phyloP scores from a whole-genome alignment of 2,329 filamentous ascomycete genomes.

The Penicillium frequentans region DNA sequence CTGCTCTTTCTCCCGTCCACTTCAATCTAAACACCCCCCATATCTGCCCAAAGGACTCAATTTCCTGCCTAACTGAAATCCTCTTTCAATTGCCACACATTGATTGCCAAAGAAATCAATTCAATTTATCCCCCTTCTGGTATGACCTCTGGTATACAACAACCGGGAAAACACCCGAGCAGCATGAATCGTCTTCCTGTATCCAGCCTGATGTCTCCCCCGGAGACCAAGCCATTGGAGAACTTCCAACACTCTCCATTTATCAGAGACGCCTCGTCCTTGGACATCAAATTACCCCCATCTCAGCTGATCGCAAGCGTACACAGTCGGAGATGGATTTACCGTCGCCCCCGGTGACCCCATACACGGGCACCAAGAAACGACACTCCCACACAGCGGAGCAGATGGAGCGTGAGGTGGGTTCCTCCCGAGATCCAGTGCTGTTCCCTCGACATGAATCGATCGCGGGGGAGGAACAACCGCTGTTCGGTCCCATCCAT shows the following conservation, averaged over 20 bases:
- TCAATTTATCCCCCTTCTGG: slow-evolving; percentile 1
- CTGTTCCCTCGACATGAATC: slow-evolving; percentile 44
- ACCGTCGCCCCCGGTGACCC: slow-evolving; percentile 48
- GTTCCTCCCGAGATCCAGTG: slow-evolving; percentile 39
- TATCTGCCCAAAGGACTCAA: not conserved
- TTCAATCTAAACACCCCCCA: not conserved
- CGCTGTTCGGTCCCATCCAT: slow-evolving; percentile 41
- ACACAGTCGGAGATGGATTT: slow-evolving; percentile 45
- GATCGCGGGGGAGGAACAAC: slow-evolving; percentile 35
- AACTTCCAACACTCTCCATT: slow-evolving; percentile 40
- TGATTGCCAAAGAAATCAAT: not conserved
- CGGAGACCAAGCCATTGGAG: slow-evolving; percentile 53
- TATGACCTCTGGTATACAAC: slow-evolving; percentile 30
- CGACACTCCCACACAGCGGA: slow-evolving; percentile 34
- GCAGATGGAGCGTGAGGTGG: slow-evolving; percentile 32
- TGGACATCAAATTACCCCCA: slow-evolving; percentile 42
- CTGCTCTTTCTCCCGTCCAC: not conserved
- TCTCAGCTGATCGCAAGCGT: slow-evolving; percentile 42
- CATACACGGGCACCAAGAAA: slow-evolving; percentile 44
- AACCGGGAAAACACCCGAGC: slow-evolving; percentile 23
- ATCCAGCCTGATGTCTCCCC: slow-evolving; percentile 48
- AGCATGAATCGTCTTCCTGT: slow-evolving; percentile 46
- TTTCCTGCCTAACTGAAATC: not conserved
- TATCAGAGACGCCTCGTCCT: slow-evolving; percentile 27
- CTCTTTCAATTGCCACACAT: not conserved